Conservation (phyloP, 78 protist genomes). For the Neovahlkampfia damariscottae region DNA sequence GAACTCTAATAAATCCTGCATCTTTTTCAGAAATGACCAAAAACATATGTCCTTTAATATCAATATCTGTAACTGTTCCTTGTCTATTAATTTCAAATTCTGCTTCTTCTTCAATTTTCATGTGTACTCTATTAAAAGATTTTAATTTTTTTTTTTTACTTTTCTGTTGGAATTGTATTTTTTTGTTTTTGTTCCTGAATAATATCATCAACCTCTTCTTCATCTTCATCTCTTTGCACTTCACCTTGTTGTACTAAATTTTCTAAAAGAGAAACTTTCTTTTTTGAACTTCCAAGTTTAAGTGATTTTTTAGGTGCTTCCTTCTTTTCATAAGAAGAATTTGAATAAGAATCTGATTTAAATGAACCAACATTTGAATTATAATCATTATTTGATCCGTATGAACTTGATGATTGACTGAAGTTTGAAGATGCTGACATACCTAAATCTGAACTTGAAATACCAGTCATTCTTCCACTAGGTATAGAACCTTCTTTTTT, state of each 20-base stretch:
- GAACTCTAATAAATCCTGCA: neutral
- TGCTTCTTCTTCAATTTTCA: conserved; percentile 34
- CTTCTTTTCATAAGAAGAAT: too few relatives aligned
- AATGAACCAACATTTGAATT: too few relatives aligned
- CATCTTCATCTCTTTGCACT: neutral
- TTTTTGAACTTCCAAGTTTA: too few relatives aligned
- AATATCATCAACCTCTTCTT: too few relatives aligned
- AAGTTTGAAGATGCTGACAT: too few relatives aligned
- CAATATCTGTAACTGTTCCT: conserved; percentile 34
- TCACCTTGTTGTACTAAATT: neutral
- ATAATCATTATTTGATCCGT: too few relatives aligned
- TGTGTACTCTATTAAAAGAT: neutral
- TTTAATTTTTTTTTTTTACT: neutral
- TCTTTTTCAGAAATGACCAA: conserved; percentile 19
- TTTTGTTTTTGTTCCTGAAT: neutral
- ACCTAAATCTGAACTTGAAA: neutral
- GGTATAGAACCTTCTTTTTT: conserved; percentile 24
- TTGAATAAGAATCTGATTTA: too few relatives aligned
- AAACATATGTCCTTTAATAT: conserved; percentile 39
- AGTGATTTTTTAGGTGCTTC: too few relatives aligned
- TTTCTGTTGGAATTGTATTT: neutral
- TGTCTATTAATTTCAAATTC: conserved; percentile 5
- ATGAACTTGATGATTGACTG: too few relatives aligned
- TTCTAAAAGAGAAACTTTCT: neutral
- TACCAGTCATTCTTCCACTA: too few relatives aligned